Conservation (phyloP, 441 rosid genomes). For the Pelargonium fulgidum region DNA sequence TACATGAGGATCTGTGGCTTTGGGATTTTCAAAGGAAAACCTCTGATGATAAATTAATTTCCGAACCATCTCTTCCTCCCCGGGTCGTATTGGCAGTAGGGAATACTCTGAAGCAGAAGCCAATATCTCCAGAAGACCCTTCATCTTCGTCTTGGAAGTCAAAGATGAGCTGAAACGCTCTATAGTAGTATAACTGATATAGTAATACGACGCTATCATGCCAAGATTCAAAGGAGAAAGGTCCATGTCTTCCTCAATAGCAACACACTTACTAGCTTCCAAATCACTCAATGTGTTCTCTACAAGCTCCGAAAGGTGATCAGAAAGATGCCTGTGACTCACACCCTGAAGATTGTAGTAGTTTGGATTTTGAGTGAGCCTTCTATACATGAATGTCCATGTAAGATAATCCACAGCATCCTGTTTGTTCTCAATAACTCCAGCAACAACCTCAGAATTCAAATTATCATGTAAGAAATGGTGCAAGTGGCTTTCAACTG, state of each 20-base stretch:
- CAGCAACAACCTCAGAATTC: slow-evolving; percentile 81
- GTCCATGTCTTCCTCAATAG: slow-evolving; percentile 70
- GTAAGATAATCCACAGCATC: slow-evolving; percentile 78
- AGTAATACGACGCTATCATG: slow-evolving; percentile 73
- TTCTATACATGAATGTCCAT: slow-evolving; percentile 27
- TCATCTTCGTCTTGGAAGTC: slow-evolving; percentile 82
- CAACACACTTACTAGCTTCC: slow-evolving; percentile 74
- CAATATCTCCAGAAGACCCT: slow-evolving; percentile 80
- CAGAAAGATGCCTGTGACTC: slow-evolving; percentile 90
- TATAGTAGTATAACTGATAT: slow-evolving; percentile 78
- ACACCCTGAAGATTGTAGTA: slow-evolving; percentile 94
- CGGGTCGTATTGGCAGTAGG: slow-evolving; percentile 64
- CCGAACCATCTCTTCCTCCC: slow-evolving; percentile 78
- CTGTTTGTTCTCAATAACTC: slow-evolving; percentile 79
- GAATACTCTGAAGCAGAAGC: slow-evolving; percentile 92
- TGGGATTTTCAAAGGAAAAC: slow-evolving; percentile 80
- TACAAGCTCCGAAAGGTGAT: slow-evolving; percentile 90
- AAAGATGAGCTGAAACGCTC: slow-evolving; percentile 83
- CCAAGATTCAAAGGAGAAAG: slow-evolving; percentile 75
- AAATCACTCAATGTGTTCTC: slow-evolving; percentile 73
- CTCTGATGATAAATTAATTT: slow-evolving; percentile 81
- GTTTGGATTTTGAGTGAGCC: slow-evolving; percentile 88
- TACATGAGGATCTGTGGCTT: slow-evolving; percentile 70
- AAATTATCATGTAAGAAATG: slow-evolving; percentile 83
- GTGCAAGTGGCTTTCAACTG: slow-evolving; percentile 87